Base-by-base conservation (phyloP, 78 protist genomes). In the Pelomyxa schiedti region DNA sequence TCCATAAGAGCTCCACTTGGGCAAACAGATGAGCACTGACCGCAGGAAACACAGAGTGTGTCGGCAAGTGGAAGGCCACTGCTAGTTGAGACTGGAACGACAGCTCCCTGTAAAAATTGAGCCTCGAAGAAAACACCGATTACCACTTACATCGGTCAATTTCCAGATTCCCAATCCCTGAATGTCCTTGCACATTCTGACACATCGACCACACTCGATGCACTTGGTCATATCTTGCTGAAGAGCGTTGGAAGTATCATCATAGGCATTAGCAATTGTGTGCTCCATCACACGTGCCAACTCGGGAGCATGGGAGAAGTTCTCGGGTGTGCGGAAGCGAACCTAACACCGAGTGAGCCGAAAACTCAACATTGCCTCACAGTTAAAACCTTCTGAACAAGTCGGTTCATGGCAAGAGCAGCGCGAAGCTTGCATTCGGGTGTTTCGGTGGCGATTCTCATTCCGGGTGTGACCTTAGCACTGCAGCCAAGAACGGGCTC, bases 1-100 rank as follows among this genome's bases (percentile, higher is more conserved):
- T 74, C 80, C 2, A 35, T 1, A 26, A 82, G 64, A 64, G 86
- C 86, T 8, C 86, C 86, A 22, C 36, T 5, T 42, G 86, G 82
- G 65, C 86, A 82, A 28, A 43, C 39, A n/a, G 37, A 1, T 3
- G 75, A n/a, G 68, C 86, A 82, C 66, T 76, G 78, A 16, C 86
- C 86, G 40, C 86, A 82, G 8, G 1, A 4, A 32, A 71, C 74
- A 69, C 84, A 80, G 8, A 1, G 43, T 24, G 74, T 69, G 52
- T 37, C 58, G 32, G 58, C 58, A 16, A 47, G 58, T 16, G 58
- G 58, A 16, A 16, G 32, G 58, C 58, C 58, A 16, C 32, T 47
- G 32, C 32, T 24, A 16, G 58, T 47, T 16, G 58, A 16, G 32
- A 47, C 58, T 16, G 58, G 58, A 16, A 47, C 58, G 32, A 47